phyloP scores from a whole-genome alignment of 805 yeast species.

The Ogataea philodendri region DNA sequence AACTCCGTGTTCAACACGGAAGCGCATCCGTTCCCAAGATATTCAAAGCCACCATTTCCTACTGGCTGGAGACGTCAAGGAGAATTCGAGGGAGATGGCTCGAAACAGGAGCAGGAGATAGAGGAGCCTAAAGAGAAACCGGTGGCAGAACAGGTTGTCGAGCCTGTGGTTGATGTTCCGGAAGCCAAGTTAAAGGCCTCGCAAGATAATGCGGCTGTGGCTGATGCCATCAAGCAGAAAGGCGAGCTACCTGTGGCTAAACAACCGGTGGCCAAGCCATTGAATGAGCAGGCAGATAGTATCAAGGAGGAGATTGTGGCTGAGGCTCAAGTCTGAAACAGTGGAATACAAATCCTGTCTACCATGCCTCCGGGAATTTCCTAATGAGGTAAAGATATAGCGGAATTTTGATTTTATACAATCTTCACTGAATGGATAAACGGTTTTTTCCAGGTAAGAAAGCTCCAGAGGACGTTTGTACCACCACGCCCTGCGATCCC shows the following conservation, averaged over 20 bases:
- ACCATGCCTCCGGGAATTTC: too few species aligned
- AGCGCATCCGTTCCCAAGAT: slow-evolving; percentile 88
- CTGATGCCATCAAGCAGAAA: slow-evolving; percentile 23
- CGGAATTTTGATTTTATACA: too few species aligned
- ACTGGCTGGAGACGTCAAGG: slow-evolving; percentile 59
- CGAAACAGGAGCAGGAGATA: neutral
- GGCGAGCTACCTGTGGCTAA: slow-evolving; percentile 28
- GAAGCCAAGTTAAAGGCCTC: slow-evolving; percentile 18
- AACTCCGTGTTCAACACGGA: slow-evolving; percentile 84
- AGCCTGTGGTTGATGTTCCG: slow-evolving; percentile 8
- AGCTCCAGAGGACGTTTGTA: too few species aligned
- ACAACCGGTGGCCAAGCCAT: slow-evolving; percentile 28
- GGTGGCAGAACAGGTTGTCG: too few species aligned
- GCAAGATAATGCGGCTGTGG: slow-evolving; percentile 23
- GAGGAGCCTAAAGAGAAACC: neutral
- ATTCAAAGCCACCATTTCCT: slow-evolving; percentile 48
- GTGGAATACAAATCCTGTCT: too few species aligned
- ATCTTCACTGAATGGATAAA: too few species aligned
- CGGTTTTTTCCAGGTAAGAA: too few species aligned
- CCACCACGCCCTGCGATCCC: too few species aligned
- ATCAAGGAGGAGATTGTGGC: slow-evolving; percentile 14
- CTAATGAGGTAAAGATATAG: too few species aligned
- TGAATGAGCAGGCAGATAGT: slow-evolving; percentile 27
- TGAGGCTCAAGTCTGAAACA: neutral
- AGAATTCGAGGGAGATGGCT: neutral